Conservation (phyloP, 805 yeast species). For the Kodamaea restingae region DNA sequence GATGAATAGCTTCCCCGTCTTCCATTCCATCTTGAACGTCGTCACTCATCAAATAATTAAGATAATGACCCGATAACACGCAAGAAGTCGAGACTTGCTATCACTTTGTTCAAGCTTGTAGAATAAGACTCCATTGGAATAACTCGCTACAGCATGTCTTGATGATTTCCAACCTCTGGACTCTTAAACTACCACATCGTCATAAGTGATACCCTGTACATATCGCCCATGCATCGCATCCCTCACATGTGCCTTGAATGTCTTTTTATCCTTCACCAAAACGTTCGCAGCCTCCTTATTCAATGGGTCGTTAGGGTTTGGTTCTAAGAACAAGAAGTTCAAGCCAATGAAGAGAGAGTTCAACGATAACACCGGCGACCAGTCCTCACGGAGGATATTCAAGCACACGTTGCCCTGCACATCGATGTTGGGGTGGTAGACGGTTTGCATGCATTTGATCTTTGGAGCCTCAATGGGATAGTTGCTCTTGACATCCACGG, state of each 20-base stretch:
- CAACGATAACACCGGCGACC: slow-evolving; percentile 89
- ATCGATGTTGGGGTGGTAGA: slow-evolving; percentile 94
- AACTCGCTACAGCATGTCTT: no score
- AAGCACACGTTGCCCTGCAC: slow-evolving; percentile 86
- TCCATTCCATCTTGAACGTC: no score
- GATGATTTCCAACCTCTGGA: neutral
- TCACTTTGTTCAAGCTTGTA: no score
- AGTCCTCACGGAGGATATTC: slow-evolving; percentile 88
- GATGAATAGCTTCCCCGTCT: no score
- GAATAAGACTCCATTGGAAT: no score
- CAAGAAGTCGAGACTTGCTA: no score
- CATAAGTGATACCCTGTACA: slow-evolving; percentile 7
- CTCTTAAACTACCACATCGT: slow-evolving; percentile 7
- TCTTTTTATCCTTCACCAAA: slow-evolving; percentile 31
- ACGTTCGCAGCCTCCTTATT: slow-evolving; percentile 82
- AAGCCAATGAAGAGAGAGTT: slow-evolving; percentile 81
- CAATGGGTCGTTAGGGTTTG: slow-evolving; percentile 88
- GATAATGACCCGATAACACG: no score
- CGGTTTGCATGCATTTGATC: slow-evolving; percentile 63
- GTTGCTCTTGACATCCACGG: slow-evolving; percentile 59
- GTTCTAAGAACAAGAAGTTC: slow-evolving; percentile 80
- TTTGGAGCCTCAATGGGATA: slow-evolving; percentile 94
- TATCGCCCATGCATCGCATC: slow-evolving; percentile 70
- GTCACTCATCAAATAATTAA: no score
- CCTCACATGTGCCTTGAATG: slow-evolving; percentile 55